Conservation (phyloP, 2,329 filamentous ascomycete genomes). For the Diaporthe eres region DNA sequence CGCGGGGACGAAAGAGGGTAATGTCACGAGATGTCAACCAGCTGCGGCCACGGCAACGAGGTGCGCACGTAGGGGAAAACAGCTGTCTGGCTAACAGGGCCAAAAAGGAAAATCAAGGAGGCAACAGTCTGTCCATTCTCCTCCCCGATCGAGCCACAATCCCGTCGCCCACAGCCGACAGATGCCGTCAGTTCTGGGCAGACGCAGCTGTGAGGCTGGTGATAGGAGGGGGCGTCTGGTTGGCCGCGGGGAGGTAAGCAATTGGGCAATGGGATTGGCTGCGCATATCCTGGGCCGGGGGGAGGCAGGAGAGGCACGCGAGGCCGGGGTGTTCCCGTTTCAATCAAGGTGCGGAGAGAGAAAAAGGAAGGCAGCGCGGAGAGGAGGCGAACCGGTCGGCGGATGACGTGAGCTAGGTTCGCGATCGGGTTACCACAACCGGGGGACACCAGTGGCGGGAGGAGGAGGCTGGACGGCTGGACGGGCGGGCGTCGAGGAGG, state of each 20-base stretch:
- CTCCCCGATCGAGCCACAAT: background rate
- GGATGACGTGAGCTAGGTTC: constrained; percentile 30
- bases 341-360: constrained; percentile 20
- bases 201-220: constrained; percentile 15
- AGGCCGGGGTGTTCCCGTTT: constrained; percentile 22
- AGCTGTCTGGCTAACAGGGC: background rate
- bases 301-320: background rate
- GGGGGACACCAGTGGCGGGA: background rate
- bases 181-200: constrained; percentile 25
- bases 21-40: constrained; percentile 20
- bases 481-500: background rate
- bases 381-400: constrained; percentile 22
- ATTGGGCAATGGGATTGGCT: constrained; percentile 19
- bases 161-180: constrained; percentile 1
- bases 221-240: background rate
- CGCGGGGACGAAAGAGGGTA: constrained; percentile 7
- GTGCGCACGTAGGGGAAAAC: background rate
- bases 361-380: constrained; percentile 11
- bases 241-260: background rate
- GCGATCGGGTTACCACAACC: constrained; percentile 6
- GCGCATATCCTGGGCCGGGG: constrained; percentile 1
- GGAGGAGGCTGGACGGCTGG: background rate
- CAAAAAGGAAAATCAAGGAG: background rate
- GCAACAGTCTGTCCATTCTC: background rate
- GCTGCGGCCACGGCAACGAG: constrained; percentile 10